These are phyloP conservation scores for Phaeosphaeriaceae sp. DNA, from an alignment of 2,329 filamentous ascomycete species.

Conservation along the genomic window DNA sequence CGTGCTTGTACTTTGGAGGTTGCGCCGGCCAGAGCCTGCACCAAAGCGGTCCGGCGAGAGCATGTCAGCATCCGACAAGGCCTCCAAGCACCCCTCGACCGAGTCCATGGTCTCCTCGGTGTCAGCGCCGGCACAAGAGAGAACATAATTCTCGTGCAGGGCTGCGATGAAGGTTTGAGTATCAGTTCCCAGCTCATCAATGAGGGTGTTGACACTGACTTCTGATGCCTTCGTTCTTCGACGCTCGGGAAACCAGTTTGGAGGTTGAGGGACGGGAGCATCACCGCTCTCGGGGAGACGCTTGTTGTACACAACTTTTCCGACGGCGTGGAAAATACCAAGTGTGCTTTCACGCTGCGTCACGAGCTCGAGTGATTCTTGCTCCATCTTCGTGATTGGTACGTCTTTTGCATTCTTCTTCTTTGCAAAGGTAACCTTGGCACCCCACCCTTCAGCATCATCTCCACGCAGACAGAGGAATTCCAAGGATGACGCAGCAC, in stretches of 20 bases:
- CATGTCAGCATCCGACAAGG: constrained; percentile 86
- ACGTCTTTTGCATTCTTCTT: constrained; percentile 62
- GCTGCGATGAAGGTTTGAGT: constrained; percentile 88
- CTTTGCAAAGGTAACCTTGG: constrained; percentile 69
- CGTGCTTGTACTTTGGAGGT: constrained; percentile 58
- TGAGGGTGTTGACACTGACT: constrained; percentile 68
- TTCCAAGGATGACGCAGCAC: constrained; percentile 88
- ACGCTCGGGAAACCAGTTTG: constrained; percentile 54
- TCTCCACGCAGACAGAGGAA: constrained; percentile 89
- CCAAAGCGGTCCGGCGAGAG: constrained; percentile 77
- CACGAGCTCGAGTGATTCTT: constrained; percentile 78
- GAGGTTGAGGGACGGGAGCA: constrained; percentile 50
- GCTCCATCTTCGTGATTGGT: constrained; percentile 76
- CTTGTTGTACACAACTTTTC: constrained; percentile 97
- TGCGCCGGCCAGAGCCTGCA: constrained; percentile 58
- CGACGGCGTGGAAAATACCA: constrained; percentile 94
- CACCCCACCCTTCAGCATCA: constrained; percentile 80
- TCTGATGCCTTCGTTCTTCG: constrained; percentile 53
- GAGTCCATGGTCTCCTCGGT: constrained; percentile 73
- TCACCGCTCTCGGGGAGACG: constrained; percentile 60
- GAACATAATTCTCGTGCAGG: constrained; percentile 89
- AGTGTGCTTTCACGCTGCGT: constrained; percentile 87
- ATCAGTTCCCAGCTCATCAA: constrained; percentile 93
- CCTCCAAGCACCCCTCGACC: constrained; percentile 83
- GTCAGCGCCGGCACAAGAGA: constrained; percentile 74